Evolutionary conservation across 2,329 filamentous ascomycete species (phyloP), one percentile per base, ranked within the genome.

Genomic region (Emericellopsis atlantica): DNA sequence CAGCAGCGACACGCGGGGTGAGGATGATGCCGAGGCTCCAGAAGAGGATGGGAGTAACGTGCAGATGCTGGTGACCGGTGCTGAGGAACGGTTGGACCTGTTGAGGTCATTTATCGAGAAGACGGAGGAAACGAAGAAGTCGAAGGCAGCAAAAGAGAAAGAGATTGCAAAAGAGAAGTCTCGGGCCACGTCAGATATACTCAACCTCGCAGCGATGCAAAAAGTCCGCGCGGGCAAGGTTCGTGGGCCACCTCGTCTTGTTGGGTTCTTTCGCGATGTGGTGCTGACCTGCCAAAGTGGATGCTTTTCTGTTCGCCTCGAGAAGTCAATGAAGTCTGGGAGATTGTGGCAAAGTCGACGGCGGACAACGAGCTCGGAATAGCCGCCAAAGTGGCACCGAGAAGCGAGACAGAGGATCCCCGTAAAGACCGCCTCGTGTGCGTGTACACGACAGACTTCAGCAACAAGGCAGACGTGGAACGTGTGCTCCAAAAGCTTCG

Each of bases 381-480:
- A 32, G 70, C 65, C 1, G 82, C 85, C 9, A 93, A 92, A 59
- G 81, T 89, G 11, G 57, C 79, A 1, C 76, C 82, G 2, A 62
- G 66, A 37, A 56, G 70, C 9, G 62, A 60, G 6, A 24, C 26
- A n/a, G 57, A 58, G n/a, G 53, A 60, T 37, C 44, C 45, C 6
- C 51, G 60, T 21, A 66, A 59, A 35, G 59, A 63, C 16, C 69
- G 77, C 16, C 59, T 92, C 34, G 76, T 93, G 22, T 89, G 83
- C 48, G 66, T 93, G 7, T 93, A 93, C 57, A 93, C 85, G 5
- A 64, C 66, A 34, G 77, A 94, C 55, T 92, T 88, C 53, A 64
- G 64, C 23, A 78, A 93, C 53, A 67, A 62, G 40, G 62, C 69
- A 4, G 85, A 93, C 53, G 72, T 93, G 6, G 69, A 66, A 23